Percentiles rank a stretch among this genome's conserved stretches.
These are phyloP conservation scores for Aureobasidium sp. DNA, from an alignment of 2,329 filamentous ascomycete species.

Conservation along the genomic window DNA sequence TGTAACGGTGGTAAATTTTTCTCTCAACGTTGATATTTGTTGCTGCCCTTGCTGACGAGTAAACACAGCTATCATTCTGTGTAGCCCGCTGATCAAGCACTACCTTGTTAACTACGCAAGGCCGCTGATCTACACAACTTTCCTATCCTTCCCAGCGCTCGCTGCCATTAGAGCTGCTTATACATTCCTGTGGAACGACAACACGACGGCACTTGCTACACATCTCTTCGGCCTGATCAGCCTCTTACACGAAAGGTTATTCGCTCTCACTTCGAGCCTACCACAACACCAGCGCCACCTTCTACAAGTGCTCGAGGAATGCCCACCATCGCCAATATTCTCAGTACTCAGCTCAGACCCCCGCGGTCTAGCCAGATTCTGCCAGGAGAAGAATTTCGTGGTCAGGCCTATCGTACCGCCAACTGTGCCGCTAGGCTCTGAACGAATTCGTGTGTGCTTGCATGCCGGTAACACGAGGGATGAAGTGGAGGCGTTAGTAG, in stretches of 20 bases:
- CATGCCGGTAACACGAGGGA: conserved; percentile 55
- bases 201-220: conserved; percentile 40
- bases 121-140: conserved; percentile 67
- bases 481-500: conserved; percentile 48
- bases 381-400: conserved; percentile 50
- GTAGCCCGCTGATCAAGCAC: conserved; percentile 47
- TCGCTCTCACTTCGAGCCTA: conserved; percentile 22
- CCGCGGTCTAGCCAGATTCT: conserved; percentile 49
- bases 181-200: conserved; percentile 44
- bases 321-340: conserved; percentile 54
- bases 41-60: not conserved
- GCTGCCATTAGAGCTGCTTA: conserved; percentile 51
- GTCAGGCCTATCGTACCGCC: conserved; percentile 60
- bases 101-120: conserved; percentile 70
- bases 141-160: conserved; percentile 53
- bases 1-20: conserved; percentile 58
- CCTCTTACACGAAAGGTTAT: conserved; percentile 13
- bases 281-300: conserved; percentile 14
- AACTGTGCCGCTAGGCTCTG: conserved; percentile 54
- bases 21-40: too few species aligned
- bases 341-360: conserved; percentile 51
- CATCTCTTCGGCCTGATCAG: conserved; percentile 34
- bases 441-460: conserved; percentile 58
- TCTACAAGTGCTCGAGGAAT: conserved; percentile 23
- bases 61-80: conserved; percentile 51